phyloP scores from a whole-genome alignment of 2,329 filamentous ascomycete genomes.

The Monilinia fructigena region DNA sequence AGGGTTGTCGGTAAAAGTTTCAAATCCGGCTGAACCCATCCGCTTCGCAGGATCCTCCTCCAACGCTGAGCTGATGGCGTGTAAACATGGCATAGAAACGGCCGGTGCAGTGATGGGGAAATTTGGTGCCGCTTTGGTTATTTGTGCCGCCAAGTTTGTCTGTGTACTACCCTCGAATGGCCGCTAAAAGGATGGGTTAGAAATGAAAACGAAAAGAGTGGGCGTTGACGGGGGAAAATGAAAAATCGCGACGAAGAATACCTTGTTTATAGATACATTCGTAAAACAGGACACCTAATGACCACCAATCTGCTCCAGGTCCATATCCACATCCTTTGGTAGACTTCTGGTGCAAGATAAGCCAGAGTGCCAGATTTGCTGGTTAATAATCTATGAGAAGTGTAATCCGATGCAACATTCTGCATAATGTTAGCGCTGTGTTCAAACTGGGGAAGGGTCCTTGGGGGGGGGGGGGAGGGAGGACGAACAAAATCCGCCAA shows the following conservation, averaged over 20 bases:
- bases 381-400: conserved; percentile 76
- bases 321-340: conserved; percentile 86
- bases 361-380: conserved; percentile 97
- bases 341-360: conserved; percentile 94
- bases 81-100: conserved; percentile 82
- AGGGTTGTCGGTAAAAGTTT: conserved; percentile 81
- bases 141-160: conserved; percentile 73
- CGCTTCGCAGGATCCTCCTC: conserved; percentile 77
- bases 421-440: conserved; percentile 47
- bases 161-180: conserved; percentile 92
- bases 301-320: conserved; percentile 97
- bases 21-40: conserved; percentile 78
- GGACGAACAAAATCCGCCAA: conserved; percentile 88
- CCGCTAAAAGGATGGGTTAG: conserved; percentile 53
- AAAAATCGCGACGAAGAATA: conserved; percentile 45
- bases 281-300: conserved; percentile 94
- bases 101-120: conserved; percentile 92
- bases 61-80: conserved; percentile 81
- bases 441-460: conserved; percentile 12
- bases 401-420: conserved; percentile 96
- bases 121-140: conserved; percentile 77
- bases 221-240: neutral
- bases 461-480: no score
- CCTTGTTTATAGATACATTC: conserved; percentile 99
- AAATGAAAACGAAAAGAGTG: neutral